Evolutionary conservation across 768 basidiomycete species (phyloP).

Genomic region (Auriscalpium vulgare): DNA sequence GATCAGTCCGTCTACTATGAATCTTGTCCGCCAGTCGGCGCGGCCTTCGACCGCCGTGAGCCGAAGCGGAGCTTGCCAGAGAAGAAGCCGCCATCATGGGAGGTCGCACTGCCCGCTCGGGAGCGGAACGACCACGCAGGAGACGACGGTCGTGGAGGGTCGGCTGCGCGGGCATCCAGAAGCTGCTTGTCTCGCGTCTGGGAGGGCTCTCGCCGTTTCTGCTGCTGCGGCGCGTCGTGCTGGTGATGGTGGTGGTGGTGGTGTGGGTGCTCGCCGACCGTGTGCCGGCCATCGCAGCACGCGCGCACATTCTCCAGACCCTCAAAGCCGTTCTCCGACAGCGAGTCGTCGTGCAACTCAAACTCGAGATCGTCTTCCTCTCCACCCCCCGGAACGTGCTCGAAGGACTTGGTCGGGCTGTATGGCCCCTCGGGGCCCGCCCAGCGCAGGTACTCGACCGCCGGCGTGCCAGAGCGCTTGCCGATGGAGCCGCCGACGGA

Average conservation of each 20-base stretch:
- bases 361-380: constrained; percentile 66
- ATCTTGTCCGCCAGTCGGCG: constrained; percentile 9
- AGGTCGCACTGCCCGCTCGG: constrained; percentile 63
- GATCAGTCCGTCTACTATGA: background rate
- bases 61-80: constrained; percentile 72
- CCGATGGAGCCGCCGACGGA: constrained; percentile 67
- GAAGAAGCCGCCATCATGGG: constrained; percentile 63
- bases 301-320: constrained; percentile 93
- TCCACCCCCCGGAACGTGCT: constrained; percentile 24
- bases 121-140: constrained; percentile 86
- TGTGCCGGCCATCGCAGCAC: constrained; percentile 83
- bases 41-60: constrained; percentile 49
- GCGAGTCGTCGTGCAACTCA: constrained; percentile 68
- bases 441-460: constrained; percentile 84
- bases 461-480: constrained; percentile 87
- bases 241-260: constrained; percentile 55
- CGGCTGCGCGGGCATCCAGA: constrained; percentile 41
- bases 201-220: constrained; percentile 23
- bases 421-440: constrained; percentile 67
- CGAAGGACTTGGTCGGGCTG: constrained; percentile 58
- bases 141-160: constrained; percentile 55
- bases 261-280: constrained; percentile 57
- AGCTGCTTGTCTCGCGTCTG: constrained; percentile 37
- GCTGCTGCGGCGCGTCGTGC: constrained; percentile 28
- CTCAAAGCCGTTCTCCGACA: constrained; percentile 78